Base-by-base conservation (phyloP, 1,139 yeast genomes). In the Geotrichum citri-aurantii region DNA sequence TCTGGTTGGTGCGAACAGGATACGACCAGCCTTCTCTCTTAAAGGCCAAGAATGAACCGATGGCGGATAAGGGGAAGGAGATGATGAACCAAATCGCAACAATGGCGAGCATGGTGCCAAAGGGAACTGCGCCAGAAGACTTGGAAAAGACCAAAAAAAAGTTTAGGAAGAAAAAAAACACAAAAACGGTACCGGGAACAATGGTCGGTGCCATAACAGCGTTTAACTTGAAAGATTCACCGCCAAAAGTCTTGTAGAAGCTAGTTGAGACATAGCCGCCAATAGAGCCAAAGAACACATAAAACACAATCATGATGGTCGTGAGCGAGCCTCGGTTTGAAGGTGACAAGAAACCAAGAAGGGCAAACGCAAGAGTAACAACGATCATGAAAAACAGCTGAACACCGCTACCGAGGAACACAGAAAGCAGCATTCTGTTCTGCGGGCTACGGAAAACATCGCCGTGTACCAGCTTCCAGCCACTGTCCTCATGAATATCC, bases 401-500 rank as follows among this genome's bases (percentile, higher is more conserved):
- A 42, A 81, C 75, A 61, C 99, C 99, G 61, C 95, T 85, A 51
- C 99, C 99, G 59, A 91, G 81, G 42, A 91, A 73, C 12, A 91
- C 83, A 5, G 97, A 87, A 61, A 91, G 79, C 26, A 88, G 65
- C 82, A 91, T 79, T 61, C 87, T 79, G 64, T 82, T 79, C 60
- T 78, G 73, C 48, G 99, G 99, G 6, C 93, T 77, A 71, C 99
- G 81, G 78, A 93, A 93, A 42, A 93, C 91, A 71, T 93, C 99
- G 61, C 97, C 98, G 70, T 93, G 96, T 51, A 92, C 85, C 64
- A 93, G 80, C 73, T 95, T 95, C 99, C 99, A 93, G 48, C 99
- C 99, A 69, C 92, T 82, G 71, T 95, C 99, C 69, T 92, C 97
- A 62, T 90, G 85, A 59, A 90, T 82, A 63, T 89, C 97, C 68